Base-by-base conservation (phyloP, 352 stramenopile species). In the Phytophthora podocarpi region DNA sequence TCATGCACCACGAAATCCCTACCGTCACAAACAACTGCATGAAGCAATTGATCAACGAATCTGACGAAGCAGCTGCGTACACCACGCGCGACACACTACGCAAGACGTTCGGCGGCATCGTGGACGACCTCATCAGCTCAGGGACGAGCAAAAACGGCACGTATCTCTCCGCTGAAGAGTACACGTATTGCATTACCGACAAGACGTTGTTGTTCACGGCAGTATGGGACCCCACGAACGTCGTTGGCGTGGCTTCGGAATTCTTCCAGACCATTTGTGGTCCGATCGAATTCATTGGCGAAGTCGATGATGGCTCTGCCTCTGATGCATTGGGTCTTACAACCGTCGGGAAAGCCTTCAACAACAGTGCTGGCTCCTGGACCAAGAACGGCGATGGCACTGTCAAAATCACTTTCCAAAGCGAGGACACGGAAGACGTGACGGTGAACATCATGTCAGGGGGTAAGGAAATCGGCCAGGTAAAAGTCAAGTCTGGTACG, bases 231-330 rank as follows among this genome's bases (percentile, higher is more conserved):
- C 65, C 69, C 1, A 81, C 62, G 1, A 78, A 78, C 18, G 46
- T 84, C 20, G 72, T 62, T 6, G 58, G 46, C 5, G 53, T 84
- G 51, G 69, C 63, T 0, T 70, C 74, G 6, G 70, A 80, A 41
- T 87, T 78, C 46, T 73, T 84, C 35, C 70, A 83, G 53, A 76
- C 57, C 9, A 82, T 83, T 42, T 86, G 76, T 31, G 65, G 76
- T 5, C 76, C 74, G 0, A 83, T 74, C 6, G 59, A 70, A 11
- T 72, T 78, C 28, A 35, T 82, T 8, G 71, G 74, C 5, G 64
- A 82, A 36, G 70, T 86, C 31, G 76, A 86, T 27, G 72, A 78
- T 23, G 76, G 74, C 5, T 45, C 49, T 6, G 52, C 66, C 1
- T 47, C 69, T 2, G 34, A 74, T 0, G 74, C 76, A 0, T 49